Percentiles rank a stretch among this genome's conserved stretches.
Evolutionary conservation across 805 yeast genomes (phyloP).

Genomic region (Yarrowia sp.): DNA sequence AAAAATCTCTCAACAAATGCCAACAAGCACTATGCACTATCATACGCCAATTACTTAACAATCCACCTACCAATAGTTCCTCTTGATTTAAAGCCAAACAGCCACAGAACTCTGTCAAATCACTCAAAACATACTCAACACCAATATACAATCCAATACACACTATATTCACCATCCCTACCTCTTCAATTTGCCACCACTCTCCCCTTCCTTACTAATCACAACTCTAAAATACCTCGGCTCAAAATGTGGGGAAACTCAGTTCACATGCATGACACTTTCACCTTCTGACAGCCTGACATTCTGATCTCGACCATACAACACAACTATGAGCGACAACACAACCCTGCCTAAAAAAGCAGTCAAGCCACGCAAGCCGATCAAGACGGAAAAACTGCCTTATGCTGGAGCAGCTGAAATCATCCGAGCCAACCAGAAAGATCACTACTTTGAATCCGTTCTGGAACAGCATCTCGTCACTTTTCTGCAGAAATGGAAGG

Average conservation of each 20-base stretch:
- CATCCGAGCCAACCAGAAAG: constrained; percentile 88
- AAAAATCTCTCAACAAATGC: no score
- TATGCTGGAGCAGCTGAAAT: constrained; percentile 87
- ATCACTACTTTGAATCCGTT: constrained; percentile 62
- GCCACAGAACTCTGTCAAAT: no score
- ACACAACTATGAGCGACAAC: constrained; percentile 38
- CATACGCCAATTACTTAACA: no score
- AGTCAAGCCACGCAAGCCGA: neutral
- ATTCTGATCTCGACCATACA: neutral
- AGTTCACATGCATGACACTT: neutral
- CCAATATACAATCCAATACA: no score
- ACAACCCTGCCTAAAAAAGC: neutral
- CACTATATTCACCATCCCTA: no score
- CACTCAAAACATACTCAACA: no score
- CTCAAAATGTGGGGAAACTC: constrained; percentile 7
- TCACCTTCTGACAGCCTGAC: no score
- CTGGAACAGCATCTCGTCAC: constrained; percentile 57
- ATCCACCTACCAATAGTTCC: no score
- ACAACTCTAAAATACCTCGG: neutral
- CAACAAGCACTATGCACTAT: no score
- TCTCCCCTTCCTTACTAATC: neutral
- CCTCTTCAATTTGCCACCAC: neutral
- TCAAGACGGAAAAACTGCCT: constrained; percentile 42
- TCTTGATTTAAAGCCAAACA: no score
- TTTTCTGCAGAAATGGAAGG: constrained; percentile 51